phyloP scores from a whole-genome alignment of 345 rosid species.

The Eucalyptus erythrocorys region DNA sequence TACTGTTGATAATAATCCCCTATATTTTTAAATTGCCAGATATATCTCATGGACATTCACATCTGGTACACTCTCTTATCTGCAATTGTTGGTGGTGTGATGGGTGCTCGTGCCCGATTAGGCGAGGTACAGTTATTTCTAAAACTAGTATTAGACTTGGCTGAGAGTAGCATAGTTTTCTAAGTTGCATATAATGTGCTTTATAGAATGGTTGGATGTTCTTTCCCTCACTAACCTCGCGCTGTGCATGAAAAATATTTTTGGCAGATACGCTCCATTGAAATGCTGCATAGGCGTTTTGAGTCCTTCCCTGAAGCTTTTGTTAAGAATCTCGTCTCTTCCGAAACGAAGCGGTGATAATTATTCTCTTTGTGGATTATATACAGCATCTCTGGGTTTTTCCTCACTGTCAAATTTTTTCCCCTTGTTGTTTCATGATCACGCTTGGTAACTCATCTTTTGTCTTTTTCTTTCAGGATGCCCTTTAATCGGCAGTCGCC shows the following conservation, averaged over 20 bases:
- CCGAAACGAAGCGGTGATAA: slow-evolving; percentile 43
- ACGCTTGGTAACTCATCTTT: background rate
- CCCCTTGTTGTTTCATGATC: background rate
- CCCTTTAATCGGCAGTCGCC: slow-evolving; percentile 43
- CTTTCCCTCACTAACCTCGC: background rate
- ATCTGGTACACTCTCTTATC: slow-evolving; percentile 93
- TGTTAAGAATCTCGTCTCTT: slow-evolving; percentile 73
- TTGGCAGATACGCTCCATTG: slow-evolving; percentile 77
- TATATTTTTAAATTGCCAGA: slow-evolving; percentile 19
- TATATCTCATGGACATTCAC: slow-evolving; percentile 93
- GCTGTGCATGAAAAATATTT: background rate
- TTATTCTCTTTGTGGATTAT: background rate
- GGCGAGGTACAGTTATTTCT: slow-evolving; percentile 63
- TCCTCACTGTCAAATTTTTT: background rate
- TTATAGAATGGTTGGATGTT: background rate
- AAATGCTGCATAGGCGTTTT: slow-evolving; percentile 97
- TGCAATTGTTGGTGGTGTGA: slow-evolving; percentile 92
- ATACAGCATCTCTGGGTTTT: background rate
- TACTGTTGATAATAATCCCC: background rate
- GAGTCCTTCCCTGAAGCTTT: slow-evolving; percentile 97
- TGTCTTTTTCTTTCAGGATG: slow-evolving; percentile 16
- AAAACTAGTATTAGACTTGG: background rate
- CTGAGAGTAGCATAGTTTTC: background rate
- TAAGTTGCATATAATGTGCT: background rate
- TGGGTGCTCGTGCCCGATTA: slow-evolving; percentile 96